A percentile compares a stretch with the other conserved stretches of the same genome.
Conservation (phyloP, 179 eudicot genomes). For the Carnegiea gigantea region DNA sequence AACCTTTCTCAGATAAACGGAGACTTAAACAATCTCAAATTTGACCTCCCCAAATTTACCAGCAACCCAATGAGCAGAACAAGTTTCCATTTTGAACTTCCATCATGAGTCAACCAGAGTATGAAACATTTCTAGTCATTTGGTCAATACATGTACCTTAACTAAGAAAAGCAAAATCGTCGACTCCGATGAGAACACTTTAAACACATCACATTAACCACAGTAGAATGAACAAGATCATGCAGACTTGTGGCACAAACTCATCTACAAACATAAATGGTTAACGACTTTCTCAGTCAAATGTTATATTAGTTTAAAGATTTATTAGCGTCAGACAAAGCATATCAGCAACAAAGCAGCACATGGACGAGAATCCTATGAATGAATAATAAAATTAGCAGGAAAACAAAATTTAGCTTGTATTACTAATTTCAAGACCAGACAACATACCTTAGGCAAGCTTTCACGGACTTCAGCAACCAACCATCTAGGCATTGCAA, state of each 20-base stretch:
- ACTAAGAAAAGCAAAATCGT: not conserved
- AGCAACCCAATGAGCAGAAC: not conserved
- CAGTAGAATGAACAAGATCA: not conserved
- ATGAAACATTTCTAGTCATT: not conserved
- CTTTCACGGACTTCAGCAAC: conserved; percentile 83
- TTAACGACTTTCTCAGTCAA: not conserved
- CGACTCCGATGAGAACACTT: not conserved
- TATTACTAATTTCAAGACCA: not conserved
- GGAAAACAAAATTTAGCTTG: not conserved
- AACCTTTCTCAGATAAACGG: not conserved
- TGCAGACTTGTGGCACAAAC: not conserved
- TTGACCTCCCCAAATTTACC: not conserved
- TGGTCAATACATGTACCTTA: not conserved
- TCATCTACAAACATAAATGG: not conserved
- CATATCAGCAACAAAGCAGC: conserved; percentile 2
- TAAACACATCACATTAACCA: not conserved
- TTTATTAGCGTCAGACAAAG: not conserved
- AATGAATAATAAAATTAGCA: not conserved
- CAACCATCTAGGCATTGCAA: conserved; percentile 72
- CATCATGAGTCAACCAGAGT: not conserved
- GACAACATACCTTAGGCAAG: conserved; percentile 72
- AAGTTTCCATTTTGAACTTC: not conserved
- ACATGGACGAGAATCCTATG: not conserved
- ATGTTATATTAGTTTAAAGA: not conserved
- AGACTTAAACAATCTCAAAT: not conserved